Base-by-base conservation (phyloP, 441 rosid genomes). In the Jatropha podagrica region DNA sequence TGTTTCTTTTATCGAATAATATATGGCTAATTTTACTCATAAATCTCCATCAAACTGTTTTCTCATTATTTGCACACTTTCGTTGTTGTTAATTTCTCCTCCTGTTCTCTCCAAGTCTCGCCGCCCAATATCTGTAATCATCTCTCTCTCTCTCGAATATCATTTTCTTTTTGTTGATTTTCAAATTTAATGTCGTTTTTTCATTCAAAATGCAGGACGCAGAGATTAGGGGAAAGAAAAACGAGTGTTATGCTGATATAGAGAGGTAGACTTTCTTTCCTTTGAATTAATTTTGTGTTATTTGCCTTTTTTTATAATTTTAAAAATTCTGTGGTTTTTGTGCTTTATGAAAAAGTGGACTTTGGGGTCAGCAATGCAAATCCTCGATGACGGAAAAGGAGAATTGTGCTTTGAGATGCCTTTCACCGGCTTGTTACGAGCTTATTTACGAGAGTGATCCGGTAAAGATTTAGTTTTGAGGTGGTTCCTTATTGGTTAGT, bases 371-470 rank as follows among this genome's bases (percentile, higher is more conserved):
- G 81, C 87, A 82, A 46, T 94, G 97, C 84, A 90, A 86, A 83
- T 85, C 93, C 52, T 91, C 97, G 20, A 52, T 80, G 74, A 78
- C 90, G 59, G 91, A 89, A 0, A 89, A 86, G 82, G 98, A 92
- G 85, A 94, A 94, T 68, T 94, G 98, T 81, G 98, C 89, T 23
- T 81, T 94, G 84, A 85, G 84, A 65, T 94, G 98, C 56, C 91
- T 92, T 73, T 94, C 98, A 78, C 89, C 92, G 0, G 63, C 83
- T 79, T 94, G 98, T 78, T 94, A 92, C 71, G 84, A 90, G 73
- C 91, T 91, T 76, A 78, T 94, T 18, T 94, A 94, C 37, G 97
- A 88, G 84, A 88, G 95, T 38, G 98, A 94, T 78, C 97, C 95
- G 38, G 98, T 94, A 63, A 51, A 38, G n/a, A 37, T 77, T 13